Conservation (phyloP, 2,329 filamentous ascomycete species). For the Ceratocystis cubensis region DNA sequence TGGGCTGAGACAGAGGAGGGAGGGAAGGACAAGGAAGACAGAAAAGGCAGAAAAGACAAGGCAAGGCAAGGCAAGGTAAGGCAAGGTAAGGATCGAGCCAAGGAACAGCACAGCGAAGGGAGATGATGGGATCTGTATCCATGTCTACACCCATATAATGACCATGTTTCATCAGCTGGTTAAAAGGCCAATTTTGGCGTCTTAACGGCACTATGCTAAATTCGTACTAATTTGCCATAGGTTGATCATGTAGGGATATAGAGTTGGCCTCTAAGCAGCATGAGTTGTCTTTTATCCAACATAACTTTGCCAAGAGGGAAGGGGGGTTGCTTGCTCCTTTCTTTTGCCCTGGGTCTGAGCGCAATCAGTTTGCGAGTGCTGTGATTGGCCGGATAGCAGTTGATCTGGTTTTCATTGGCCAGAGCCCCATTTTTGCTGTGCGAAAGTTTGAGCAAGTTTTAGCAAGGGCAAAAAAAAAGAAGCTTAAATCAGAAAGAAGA, state of each 20-base stretch:
- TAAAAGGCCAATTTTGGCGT: too few relatives aligned
- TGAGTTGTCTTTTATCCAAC: background rate
- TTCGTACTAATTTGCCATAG: too few relatives aligned
- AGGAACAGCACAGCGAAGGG: too few relatives aligned
- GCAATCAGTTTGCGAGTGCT: background rate
- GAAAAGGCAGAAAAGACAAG: too few relatives aligned
- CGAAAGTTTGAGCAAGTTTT: slow-evolving; percentile 40
- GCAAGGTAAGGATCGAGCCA: too few relatives aligned
- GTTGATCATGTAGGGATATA: background rate
- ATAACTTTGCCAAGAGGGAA: background rate
- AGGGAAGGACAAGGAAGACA: background rate
- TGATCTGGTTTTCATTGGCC: slow-evolving; percentile 1
- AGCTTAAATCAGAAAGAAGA: background rate
- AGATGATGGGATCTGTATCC: too few relatives aligned
- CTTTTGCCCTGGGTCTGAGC: background rate
- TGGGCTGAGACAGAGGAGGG: background rate
- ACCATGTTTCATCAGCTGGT: too few relatives aligned
- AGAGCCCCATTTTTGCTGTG: slow-evolving; percentile 23
- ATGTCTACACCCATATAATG: too few relatives aligned
- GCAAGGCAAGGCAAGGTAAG: too few relatives aligned
- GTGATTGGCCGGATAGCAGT: background rate
- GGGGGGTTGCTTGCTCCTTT: background rate
- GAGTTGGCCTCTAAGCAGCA: background rate
- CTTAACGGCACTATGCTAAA: too few relatives aligned
- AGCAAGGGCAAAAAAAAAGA: background rate